Evolutionary conservation across 441 rosid species (phyloP), one percentile per base, ranked within the genome.

Genomic region (Macaranga tanarius): DNA sequence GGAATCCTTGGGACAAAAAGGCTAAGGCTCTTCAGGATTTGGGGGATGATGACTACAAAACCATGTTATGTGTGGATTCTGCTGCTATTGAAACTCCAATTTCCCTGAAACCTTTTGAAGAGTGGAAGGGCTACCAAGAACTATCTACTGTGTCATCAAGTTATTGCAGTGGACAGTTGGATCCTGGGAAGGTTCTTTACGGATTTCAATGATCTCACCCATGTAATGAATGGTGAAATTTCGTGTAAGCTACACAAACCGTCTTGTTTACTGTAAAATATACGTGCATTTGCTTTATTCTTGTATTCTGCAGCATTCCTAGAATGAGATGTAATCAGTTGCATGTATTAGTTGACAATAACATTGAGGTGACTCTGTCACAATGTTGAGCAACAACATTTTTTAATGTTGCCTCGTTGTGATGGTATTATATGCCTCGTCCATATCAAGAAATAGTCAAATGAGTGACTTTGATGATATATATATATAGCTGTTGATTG

Each of bases 1-100:
- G 97, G 99, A 94, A 92, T 85, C 98, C 98, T 38, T 92, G 97
- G 98, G 91, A 89, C 83, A 92, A 83, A 73, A 92, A 79, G 87
- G 89, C 93, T 25, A 94, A 86, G 83, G 84, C 86, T 52, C 86
- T 92, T 70, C 84, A 85, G 17, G 99, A 92, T 76, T 67, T 94
- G 83, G 97, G 97, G 26, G 95, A 86, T 64, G 97, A 86, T 70
- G 95, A 92, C 71, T 94, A 92, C 84, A 90, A 89, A 73, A 81
- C 85, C 74, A 90, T 90, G 99, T 75, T 94, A 1, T 79, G 97
- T 20, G 94, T 94, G 79, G 93, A 88, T 77, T 94, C 91, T 52
- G 97, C 96, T 63, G 86, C 86, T 2, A 80, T 90, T n/a, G 99
- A 89, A 79, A 86, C 87, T 48, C 85, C 81, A 15, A 85, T 94